phyloP scores from a whole-genome alignment of 2,329 filamentous ascomycete genomes.

The Penicillium sp. region DNA sequence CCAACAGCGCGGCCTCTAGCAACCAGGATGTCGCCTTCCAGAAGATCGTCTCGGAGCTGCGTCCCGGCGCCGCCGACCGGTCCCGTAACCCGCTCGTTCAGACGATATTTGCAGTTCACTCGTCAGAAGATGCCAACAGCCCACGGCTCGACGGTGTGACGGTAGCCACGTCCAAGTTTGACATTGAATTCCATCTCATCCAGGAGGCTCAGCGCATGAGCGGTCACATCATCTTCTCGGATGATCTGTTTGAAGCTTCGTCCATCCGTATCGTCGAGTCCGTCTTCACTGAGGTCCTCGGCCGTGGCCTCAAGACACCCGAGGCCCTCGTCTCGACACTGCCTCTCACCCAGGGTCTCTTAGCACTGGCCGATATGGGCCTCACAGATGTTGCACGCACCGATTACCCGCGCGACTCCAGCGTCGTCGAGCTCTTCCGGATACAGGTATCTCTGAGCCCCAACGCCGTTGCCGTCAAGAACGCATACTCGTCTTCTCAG shows the following conservation, averaged over 20 bases:
- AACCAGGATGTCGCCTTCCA: neutral
- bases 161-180: neutral
- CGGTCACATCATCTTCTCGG: neutral
- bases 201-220: neutral
- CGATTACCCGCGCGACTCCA: neutral
- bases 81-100: neutral
- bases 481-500: neutral
- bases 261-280: neutral
- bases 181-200: neutral
- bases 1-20: neutral
- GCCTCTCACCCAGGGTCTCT: neutral
- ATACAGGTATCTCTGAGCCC: neutral
- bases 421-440: neutral
- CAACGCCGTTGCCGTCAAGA: neutral
- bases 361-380: neutral
- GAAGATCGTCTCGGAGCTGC: neutral
- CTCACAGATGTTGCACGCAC: neutral
- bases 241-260: neutral
- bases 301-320: neutral
- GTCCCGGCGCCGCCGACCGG: neutral
- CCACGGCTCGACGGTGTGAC: neutral
- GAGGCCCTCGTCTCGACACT: neutral
- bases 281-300: neutral
- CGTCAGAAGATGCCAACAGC: neutral
- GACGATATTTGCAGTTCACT: neutral